Conservation (phyloP, 2,329 filamentous ascomycete species). For the Mariannaea sp. region DNA sequence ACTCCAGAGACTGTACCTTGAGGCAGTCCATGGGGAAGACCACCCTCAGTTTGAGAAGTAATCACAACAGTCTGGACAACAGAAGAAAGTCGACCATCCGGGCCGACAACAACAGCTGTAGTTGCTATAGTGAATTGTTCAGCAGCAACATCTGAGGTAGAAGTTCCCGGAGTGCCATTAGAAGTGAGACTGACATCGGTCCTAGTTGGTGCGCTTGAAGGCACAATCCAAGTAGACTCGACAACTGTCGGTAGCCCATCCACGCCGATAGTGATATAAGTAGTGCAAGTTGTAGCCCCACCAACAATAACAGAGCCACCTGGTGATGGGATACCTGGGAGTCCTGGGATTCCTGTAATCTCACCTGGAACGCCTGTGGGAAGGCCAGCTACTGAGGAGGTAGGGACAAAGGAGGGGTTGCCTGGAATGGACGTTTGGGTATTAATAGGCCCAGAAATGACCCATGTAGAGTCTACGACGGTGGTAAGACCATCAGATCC, state of each 20-base stretch:
- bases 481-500: slow-evolving; percentile 36
- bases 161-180: slow-evolving; percentile 18
- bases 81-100: slow-evolving; percentile 41
- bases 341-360: slow-evolving; percentile 20
- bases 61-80: slow-evolving; percentile 42
- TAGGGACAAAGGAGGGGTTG: slow-evolving; percentile 30
- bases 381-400: slow-evolving; percentile 27
- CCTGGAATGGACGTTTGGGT: slow-evolving; percentile 27
- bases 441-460: slow-evolving; percentile 32
- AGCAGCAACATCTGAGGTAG: slow-evolving; percentile 19
- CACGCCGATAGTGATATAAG: slow-evolving; percentile 37
- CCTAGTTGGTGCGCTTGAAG: slow-evolving; percentile 29
- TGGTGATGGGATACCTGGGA: slow-evolving; percentile 13
- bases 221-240: slow-evolving; percentile 40
- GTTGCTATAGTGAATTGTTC: slow-evolving; percentile 37
- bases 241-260: slow-evolving; percentile 39
- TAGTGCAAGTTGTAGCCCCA: slow-evolving; percentile 39
- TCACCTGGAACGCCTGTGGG: slow-evolving; percentile 33
- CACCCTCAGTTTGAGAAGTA: slow-evolving; percentile 30
- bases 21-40: slow-evolving; percentile 21
- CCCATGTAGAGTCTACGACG: slow-evolving; percentile 41
- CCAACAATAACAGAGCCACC: not conserved
- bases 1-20: slow-evolving; percentile 27
- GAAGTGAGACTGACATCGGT: slow-evolving; percentile 24
- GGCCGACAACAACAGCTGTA: slow-evolving; percentile 40